A percentile compares a stretch with the other conserved stretches of the same genome.
phyloP scores from a whole-genome alignment of 2,329 filamentous ascomycete species.

The Aspergillus nomiae region DNA sequence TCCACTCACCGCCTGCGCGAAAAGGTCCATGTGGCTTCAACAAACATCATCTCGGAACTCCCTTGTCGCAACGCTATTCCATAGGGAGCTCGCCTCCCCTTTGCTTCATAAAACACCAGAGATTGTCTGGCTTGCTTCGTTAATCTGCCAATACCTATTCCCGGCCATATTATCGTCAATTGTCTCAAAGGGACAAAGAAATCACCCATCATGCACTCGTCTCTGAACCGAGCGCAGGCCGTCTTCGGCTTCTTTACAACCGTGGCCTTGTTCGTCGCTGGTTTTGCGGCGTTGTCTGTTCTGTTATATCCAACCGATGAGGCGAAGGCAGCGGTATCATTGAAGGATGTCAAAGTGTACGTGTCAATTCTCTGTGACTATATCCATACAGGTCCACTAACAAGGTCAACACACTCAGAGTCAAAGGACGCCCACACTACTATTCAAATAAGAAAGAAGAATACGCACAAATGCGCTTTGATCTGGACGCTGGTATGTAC shows the following conservation, averaged over 20 bases:
- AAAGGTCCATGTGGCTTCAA: constrained; percentile 33
- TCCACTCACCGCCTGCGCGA: constrained; percentile 28
- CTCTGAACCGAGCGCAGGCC: constrained; percentile 81
- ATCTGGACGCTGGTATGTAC: constrained; percentile 70
- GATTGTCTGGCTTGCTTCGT: not conserved
- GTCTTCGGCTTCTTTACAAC: constrained; percentile 98
- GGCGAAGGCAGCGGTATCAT: constrained; percentile 55
- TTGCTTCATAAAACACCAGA: not conserved
- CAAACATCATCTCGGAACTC: constrained; percentile 1
- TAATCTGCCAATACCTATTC: constrained; percentile 23
- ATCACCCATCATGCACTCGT: constrained; percentile 73
- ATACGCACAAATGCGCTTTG: constrained; percentile 92
- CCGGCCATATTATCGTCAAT: constrained; percentile 26
- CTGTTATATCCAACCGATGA: constrained; percentile 57
- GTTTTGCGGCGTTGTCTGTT: constrained; percentile 78
- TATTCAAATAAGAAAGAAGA: constrained; percentile 91
- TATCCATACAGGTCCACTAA: constrained; percentile 2
- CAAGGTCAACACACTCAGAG: constrained; percentile 53
- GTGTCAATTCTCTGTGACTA: constrained; percentile 25
- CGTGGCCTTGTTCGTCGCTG: constrained; percentile 78
- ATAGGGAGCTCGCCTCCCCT: not conserved
- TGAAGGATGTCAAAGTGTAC: constrained; percentile 79
- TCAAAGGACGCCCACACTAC: constrained; percentile 92
- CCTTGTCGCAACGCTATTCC: not conserved
- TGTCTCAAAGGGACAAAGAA: not conserved